Percentiles rank a stretch among this genome's conserved stretches.
Evolutionary conservation across 2,329 filamentous ascomycete genomes (phyloP).

Genomic region (Curvularia sp.): DNA sequence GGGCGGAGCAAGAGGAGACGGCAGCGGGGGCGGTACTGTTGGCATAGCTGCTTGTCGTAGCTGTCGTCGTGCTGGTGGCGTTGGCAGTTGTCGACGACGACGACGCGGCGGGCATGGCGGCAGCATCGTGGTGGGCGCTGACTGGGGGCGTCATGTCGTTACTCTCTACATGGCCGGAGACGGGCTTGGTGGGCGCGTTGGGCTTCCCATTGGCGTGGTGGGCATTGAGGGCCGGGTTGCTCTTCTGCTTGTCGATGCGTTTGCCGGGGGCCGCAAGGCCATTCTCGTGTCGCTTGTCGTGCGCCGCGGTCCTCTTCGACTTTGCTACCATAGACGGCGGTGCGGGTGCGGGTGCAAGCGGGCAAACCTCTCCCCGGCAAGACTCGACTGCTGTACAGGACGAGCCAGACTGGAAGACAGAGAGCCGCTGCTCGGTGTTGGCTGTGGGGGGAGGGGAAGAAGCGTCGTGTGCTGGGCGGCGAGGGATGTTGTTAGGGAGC

Average conservation of each 20-base stretch:
- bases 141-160: conserved; percentile 45
- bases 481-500: conserved; percentile 30
- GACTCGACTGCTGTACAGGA: conserved; percentile 54
- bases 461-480: conserved; percentile 29
- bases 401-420: conserved; percentile 56
- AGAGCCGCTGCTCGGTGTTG: conserved; percentile 42
- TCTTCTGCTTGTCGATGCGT: conserved; percentile 63
- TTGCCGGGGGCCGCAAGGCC: conserved; percentile 81
- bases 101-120: conserved; percentile 4
- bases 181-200: conserved; percentile 50
- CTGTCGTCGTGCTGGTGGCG: background rate
- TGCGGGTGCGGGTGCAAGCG: conserved; percentile 41
- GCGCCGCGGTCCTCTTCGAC: conserved; percentile 55
- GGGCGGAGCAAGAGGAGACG: background rate
- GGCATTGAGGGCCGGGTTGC: conserved; percentile 56
- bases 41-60: background rate
- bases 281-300: conserved; percentile 78
- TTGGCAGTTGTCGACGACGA: background rate
- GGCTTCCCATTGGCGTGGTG: conserved; percentile 52
- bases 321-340: conserved; percentile 58
- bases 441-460: conserved; percentile 15
- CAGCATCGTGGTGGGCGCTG: conserved; percentile 17
- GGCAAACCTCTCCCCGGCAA: conserved; percentile 46
- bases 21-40: background rate
- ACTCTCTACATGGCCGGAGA: conserved; percentile 48